Base-by-base conservation (phyloP, 768 basidiomycete species). In the Collybia mongolica region DNA sequence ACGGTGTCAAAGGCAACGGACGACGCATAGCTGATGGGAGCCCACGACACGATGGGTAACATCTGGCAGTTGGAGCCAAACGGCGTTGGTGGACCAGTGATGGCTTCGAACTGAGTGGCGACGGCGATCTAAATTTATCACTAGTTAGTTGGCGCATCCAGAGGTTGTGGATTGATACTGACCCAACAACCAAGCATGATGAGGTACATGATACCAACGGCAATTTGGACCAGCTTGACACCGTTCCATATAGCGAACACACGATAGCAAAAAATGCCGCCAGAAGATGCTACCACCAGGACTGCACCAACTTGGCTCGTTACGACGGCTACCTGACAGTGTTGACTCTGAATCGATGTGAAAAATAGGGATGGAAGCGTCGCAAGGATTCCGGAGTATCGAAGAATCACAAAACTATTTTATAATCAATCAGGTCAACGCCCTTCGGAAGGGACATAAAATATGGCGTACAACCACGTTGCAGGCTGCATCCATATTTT, bases 41-140 rank as follows among this genome's bases (percentile, higher is more conserved):
- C 63, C 68, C 70, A 70, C 15, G 58, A 51, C 8, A 65, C 57
- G 22, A 71, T 63, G 6, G 57, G 61, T 12, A 52, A 51, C 54
- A 70, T 65, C 41, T 63, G 60, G 40, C 71, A 72, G 49, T 70
- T 70, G 17, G 65, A 66, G 15, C 65, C 66, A 28, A 68, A 65
- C 11, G 65, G 61, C 2, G 62, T 58, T 28, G 56, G 48, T 17
- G 61, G 58, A 5, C 64, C 63, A 0, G 52, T 53, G 11, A 61
- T 53, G 3, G 64, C 62, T 19, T 49, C 60, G 24, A 65, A 63
- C 32, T 65, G 65, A 28, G 64, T 60, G 4, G 61, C 66, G 11
- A 69, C 65, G 7, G 66, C 64, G 35, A 69, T 60, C 71, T 71
- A 44, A 14, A 32, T 32, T 6, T 14, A 6, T 32, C 32, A 32